phyloP scores from a whole-genome alignment of 768 basidiomycete species.

The Boletus speciosus region DNA sequence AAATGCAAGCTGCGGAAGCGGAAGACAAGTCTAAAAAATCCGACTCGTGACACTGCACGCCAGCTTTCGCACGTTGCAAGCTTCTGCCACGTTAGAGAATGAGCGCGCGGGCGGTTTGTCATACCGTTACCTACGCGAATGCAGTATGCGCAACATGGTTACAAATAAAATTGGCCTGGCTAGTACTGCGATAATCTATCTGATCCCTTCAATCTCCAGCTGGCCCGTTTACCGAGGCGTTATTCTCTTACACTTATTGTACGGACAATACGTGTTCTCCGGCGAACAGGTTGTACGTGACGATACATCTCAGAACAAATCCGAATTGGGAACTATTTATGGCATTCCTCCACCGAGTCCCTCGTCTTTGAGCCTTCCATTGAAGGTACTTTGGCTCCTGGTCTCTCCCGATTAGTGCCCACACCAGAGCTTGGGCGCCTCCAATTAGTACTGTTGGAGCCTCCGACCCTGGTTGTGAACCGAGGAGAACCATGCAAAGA shows the following conservation, averaged over 20 bases:
- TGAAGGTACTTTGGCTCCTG: constrained; percentile 12
- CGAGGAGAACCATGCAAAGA: constrained; percentile 12
- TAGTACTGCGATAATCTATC: constrained; percentile 11
- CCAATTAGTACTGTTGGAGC: constrained; percentile 15
- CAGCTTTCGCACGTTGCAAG: constrained; percentile 2
- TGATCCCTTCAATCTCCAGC: constrained; percentile 28
- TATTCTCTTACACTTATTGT: constrained; percentile 17
- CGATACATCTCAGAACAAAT: constrained; percentile 5
- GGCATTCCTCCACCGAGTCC: constrained; percentile 17
- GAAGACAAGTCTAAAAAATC: constrained; percentile 32
- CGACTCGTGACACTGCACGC: constrained; percentile 21
- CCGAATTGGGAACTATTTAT: constrained; percentile 23
- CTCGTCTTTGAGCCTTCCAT: constrained; percentile 26
- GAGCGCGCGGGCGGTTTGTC: constrained; percentile 13
- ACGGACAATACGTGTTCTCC: constrained; percentile 20
- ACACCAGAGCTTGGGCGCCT: constrained; percentile 12
- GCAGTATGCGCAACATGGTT: constrained; percentile 6
- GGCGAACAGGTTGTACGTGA: constrained; percentile 20
- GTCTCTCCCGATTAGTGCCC: constrained; percentile 13
- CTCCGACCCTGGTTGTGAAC: constrained; percentile 16
- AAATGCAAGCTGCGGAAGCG: constrained; percentile 38
- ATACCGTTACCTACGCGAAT: constrained; percentile 8
- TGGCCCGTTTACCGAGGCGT: constrained; percentile 20
- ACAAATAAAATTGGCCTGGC: constrained; percentile 12
- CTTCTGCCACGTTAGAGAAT: constrained; percentile 2